A percentile compares a stretch with the other conserved stretches of the same genome.
Evolutionary conservation across 176 grass and related monocot species (phyloP).

Genomic region (Musa schizocarpa): DNA sequence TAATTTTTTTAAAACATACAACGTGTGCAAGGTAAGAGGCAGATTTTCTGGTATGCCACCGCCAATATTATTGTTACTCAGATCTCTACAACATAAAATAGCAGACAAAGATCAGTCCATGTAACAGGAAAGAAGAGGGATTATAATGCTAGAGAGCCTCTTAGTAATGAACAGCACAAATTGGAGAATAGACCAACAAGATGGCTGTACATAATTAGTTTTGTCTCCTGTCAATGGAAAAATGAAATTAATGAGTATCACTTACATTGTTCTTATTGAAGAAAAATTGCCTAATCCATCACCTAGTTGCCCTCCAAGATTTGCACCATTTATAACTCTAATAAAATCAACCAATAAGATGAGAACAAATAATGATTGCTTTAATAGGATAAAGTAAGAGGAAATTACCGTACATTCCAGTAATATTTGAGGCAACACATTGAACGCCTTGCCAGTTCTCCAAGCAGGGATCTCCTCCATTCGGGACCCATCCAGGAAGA

Average conservation of each 20-base stretch:
- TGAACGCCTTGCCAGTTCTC: constrained; percentile 79
- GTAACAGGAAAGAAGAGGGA: neutral
- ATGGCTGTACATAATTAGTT: constrained; percentile 9
- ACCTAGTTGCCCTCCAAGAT: constrained; percentile 73
- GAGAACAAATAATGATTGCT: constrained; percentile 12
- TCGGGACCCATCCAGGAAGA: constrained; percentile 63
- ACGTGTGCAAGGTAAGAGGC: constrained; percentile 60
- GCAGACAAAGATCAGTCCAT: neutral
- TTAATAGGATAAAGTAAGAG: constrained; percentile 1
- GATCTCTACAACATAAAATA: constrained; percentile 45
- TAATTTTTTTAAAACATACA: constrained; percentile 46
- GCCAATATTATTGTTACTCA: constrained; percentile 95
- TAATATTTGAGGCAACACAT: constrained; percentile 74
- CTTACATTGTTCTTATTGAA: constrained; percentile 81
- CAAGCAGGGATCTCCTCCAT: constrained; percentile 75
- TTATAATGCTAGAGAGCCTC: too few species aligned
- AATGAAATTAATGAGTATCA: constrained; percentile 17
- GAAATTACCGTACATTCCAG: constrained; percentile 69
- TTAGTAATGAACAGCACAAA: constrained; percentile 2
- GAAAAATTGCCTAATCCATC: constrained; percentile 73
- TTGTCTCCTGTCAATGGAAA: constrained; percentile 7
- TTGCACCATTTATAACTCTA: constrained; percentile 62
- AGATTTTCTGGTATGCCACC: constrained; percentile 81
- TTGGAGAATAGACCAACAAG: constrained; percentile 15
- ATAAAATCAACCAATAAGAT: constrained; percentile 20